Evolutionary conservation across 2,329 filamentous ascomycete species (phyloP), one percentile per base, ranked within the genome.

Genomic region (Colletotrichum spaethianum): DNA sequence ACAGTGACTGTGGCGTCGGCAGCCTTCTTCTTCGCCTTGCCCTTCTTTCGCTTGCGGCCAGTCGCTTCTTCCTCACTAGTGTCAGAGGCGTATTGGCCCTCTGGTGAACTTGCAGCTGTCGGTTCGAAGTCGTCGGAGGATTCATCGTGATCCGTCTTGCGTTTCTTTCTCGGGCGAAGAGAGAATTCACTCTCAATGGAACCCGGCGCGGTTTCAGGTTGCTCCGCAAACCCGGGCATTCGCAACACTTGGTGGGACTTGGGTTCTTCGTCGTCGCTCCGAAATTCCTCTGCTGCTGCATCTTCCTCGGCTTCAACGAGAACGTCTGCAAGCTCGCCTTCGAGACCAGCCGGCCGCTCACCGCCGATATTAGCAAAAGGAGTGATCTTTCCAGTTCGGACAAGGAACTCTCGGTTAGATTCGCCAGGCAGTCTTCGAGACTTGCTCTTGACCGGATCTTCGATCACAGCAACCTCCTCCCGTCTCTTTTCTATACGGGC

Each of bases 301-400:
- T 93, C 93, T 69, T 94, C 92, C 78, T 98, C 95, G 0, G 93
- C 94, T 79, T 97, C 94, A 18, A 95, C 84, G 70, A 98, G 88
- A 2, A 92, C 93, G 77, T 95, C 92, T 14, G 93, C 92, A 20
- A 98, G 85, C 72, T 92, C 92, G 2, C 92, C 92, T 55, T 92
- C 87, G 3, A 91, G 86, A 3, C 88, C 90, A 36, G 89, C 85
- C 4, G 86, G 86, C 1, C 91, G 84, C n/a, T 89, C 87, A 18
- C 90, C 87, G 33, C 91, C 91, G 76, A 97, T 89, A 74, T 92
- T 93, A 9, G 95, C 93, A 78, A 99, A 99, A 0, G 96, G 96
- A 0, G 96, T 99, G 76, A 99, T 98, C 83, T 98, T 98, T 73
- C 96, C 96, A 0, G 96, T 99, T 36, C 96, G 91, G 60, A 99